A percentile compares a stretch with the other conserved stretches of the same genome.
Evolutionary conservation across 1,139 yeast genomes (phyloP).

Genomic region (Magnusiomyces tetraspermus): DNA sequence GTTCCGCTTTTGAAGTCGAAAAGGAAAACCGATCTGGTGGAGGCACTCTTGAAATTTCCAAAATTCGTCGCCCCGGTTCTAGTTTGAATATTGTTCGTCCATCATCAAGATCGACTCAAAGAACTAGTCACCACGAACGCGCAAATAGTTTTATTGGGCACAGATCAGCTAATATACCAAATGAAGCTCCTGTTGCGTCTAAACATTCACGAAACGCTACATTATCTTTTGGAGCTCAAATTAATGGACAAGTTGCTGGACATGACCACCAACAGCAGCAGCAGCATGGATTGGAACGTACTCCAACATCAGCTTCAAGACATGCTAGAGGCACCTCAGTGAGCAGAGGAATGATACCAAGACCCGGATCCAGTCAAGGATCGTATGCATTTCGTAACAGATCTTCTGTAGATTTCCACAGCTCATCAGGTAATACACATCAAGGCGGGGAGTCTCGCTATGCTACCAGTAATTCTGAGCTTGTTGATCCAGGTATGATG

Average conservation of each 20-base stretch:
- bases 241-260: background rate
- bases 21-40: conserved; percentile 1
- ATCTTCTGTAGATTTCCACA: background rate
- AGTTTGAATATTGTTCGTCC: background rate
- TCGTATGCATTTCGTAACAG: background rate
- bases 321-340: background rate
- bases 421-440: no score
- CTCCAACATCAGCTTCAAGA: background rate
- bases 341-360: background rate
- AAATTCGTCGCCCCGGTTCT: background rate
- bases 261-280: background rate
- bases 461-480: no score
- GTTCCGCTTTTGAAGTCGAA: conserved; percentile 14
- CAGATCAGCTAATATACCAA: background rate
- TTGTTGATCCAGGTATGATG: background rate
- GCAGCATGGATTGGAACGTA: background rate
- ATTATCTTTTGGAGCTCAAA: background rate
- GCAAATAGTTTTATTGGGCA: background rate
- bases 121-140: background rate
- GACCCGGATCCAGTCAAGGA: background rate
- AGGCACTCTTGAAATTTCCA: background rate
- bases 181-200: background rate
- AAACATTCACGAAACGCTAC: background rate
- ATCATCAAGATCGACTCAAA: background rate
- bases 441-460: no score